A percentile compares a stretch with the other conserved stretches of the same genome.
These are phyloP conservation scores for Medakamo hakoo DNA, from an alignment of 139 green algal species.

Conservation along the genomic window DNA sequence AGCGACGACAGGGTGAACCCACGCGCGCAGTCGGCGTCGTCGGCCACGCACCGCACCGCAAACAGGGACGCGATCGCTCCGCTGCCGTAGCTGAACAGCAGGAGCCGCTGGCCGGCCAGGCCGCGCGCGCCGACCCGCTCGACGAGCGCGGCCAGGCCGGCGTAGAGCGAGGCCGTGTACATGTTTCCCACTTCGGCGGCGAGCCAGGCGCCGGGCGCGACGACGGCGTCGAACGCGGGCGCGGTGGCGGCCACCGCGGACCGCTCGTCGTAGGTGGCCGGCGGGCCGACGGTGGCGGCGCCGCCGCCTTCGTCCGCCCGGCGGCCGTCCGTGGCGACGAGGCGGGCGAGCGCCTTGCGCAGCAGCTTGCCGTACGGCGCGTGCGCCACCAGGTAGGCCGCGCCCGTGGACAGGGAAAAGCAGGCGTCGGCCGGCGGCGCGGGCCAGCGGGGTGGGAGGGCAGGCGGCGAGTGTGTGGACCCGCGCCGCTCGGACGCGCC, in stretches of 20 bases:
- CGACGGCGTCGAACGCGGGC: slow-evolving; percentile 16
- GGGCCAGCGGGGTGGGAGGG: no score
- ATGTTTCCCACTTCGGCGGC: slow-evolving; percentile 48
- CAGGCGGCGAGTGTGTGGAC: no score
- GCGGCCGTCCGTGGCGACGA: slow-evolving; percentile 39
- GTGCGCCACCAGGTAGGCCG: slow-evolving; percentile 44
- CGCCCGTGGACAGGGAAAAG: slow-evolving; percentile 6
- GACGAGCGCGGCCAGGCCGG: slow-evolving; percentile 25
- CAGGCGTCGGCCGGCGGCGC: no score
- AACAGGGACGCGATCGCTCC: slow-evolving; percentile 53
- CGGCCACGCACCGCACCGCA: slow-evolving; percentile 7
- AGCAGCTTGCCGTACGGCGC: slow-evolving; percentile 65
- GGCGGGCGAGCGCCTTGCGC: slow-evolving; percentile 44
- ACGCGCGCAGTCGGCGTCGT: no score
- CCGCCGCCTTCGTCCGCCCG: background rate
- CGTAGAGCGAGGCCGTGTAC: slow-evolving; percentile 40
- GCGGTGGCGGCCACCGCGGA: slow-evolving; percentile 1
- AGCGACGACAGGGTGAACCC: slow-evolving; percentile 23
- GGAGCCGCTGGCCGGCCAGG: slow-evolving; percentile 28
- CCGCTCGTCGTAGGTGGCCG: background rate
- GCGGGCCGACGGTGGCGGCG: background rate
- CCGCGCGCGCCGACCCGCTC: slow-evolving; percentile 13
- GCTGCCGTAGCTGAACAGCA: slow-evolving; percentile 70
- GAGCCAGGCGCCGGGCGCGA: slow-evolving; percentile 25
- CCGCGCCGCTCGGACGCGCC: no score